Base-by-base conservation (phyloP, 2,329 filamentous ascomycete genomes). In the Clonostachys chloroleuca region DNA sequence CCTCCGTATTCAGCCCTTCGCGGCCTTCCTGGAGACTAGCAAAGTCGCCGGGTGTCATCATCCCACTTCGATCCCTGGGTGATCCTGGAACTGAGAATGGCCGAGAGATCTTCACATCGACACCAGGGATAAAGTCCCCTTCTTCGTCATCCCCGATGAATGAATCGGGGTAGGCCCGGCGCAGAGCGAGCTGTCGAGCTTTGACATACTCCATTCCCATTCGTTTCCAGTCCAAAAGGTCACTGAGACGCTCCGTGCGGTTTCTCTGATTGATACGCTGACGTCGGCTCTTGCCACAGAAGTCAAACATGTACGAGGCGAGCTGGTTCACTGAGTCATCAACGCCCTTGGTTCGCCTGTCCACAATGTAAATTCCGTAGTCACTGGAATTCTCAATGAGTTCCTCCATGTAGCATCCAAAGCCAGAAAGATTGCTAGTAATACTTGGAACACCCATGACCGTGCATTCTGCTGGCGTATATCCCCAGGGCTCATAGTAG, bases 161-260 rank as follows among this genome's bases (percentile, higher is more conserved):
- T 4, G 90, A 92, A 45, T 79, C 77, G 44, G 94, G 92, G 67
- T 97, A 99, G 17, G 94, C 94, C 67, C 94, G 82, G 59, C 94
- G 80, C 53, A 99, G 75, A 20, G 94, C 94, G 60, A 99, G 71
- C 67, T 97, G 94, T 43, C 94, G 83, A 34, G 94, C 94, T 76
- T 97, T 99, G 71, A 96, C 90, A 63, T 99, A 99, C 70, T 99
- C 94, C 85, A 97, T 86, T 18, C 94, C 94, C 94, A 99, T 99
- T 44, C 94, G 82, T 80, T 97, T 97, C 94, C 94, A 99, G 71
- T 99, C 94, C 39, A 99, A 78, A 50, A 99, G 76, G 64, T 99
- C 94, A 61, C 91, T 95, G 47, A 99, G 74, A 43, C 94, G 84
- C 75, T 99, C 94, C 0, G 94, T 99, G 47, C 94, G 84, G 70